Evolutionary conservation across 768 basidiomycete genomes (phyloP).

Genomic region (Boletus rufocinnamomeus): DNA sequence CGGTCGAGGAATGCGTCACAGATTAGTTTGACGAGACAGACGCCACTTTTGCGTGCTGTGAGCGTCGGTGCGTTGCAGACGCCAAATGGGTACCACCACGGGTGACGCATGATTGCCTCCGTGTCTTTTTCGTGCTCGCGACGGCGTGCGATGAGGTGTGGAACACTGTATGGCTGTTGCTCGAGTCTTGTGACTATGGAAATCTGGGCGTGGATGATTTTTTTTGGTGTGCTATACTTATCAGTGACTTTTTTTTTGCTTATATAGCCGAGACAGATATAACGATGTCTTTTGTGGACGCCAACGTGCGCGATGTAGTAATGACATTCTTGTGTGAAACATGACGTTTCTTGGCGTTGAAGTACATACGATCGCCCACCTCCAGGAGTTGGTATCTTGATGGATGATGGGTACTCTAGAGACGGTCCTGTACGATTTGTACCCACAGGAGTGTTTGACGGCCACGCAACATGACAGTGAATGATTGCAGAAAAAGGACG

Average conservation of each 20-base stretch:
- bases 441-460: not conserved
- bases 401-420: too few relatives aligned
- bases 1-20: constrained; percentile 71
- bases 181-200: not conserved
- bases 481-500: too few relatives aligned
- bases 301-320: not conserved
- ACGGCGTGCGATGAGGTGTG: not conserved
- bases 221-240: not conserved
- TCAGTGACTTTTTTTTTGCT: not conserved
- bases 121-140: not conserved
- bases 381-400: too few relatives aligned
- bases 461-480: too few relatives aligned
- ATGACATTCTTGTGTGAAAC: not conserved
- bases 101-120: not conserved
- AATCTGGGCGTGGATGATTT: too few relatives aligned
- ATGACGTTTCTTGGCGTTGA: not conserved
- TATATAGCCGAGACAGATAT: not conserved
- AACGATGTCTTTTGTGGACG: not conserved
- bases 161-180: not conserved
- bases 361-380: too few relatives aligned
- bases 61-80: constrained; percentile 24
- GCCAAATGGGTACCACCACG: constrained; percentile 16
- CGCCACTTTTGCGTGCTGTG: constrained; percentile 38
- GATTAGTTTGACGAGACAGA: constrained; percentile 57
- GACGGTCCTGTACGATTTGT: too few relatives aligned